phyloP scores from a whole-genome alignment of 2,329 filamentous ascomycete genomes.

The Albophoma yamanashiensis region DNA sequence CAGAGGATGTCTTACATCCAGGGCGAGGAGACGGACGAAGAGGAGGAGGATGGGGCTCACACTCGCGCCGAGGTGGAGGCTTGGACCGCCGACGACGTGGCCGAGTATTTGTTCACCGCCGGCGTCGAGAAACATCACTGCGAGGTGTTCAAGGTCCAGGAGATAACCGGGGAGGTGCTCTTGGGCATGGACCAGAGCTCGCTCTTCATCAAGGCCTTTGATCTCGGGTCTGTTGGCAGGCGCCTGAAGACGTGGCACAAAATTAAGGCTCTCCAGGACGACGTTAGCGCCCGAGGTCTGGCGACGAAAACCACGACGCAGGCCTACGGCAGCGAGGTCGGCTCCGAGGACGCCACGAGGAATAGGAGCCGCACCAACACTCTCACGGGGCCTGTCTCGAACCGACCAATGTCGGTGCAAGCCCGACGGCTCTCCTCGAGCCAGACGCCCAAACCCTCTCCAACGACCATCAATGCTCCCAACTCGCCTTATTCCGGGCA shows the following conservation, averaged over 20 bases:
- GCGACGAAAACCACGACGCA: slow-evolving; percentile 41
- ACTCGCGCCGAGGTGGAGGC: slow-evolving; percentile 60
- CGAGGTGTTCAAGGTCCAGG: slow-evolving; percentile 88
- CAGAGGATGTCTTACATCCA: slow-evolving; percentile 83
- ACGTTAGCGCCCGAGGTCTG: slow-evolving; percentile 48
- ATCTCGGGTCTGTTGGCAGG: slow-evolving; percentile 81
- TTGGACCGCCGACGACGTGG: slow-evolving; percentile 76
- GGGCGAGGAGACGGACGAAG: slow-evolving; percentile 90
- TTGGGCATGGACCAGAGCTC: slow-evolving; percentile 93
- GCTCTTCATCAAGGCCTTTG: slow-evolving; percentile 89
- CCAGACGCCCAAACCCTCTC: slow-evolving; percentile 38
- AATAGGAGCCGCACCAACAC: slow-evolving; percentile 47
- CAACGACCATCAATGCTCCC: slow-evolving; percentile 29
- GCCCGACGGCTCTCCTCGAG: slow-evolving; percentile 36
- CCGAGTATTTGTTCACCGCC: slow-evolving; percentile 75
- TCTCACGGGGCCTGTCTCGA: slow-evolving; percentile 36
- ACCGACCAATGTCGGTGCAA: slow-evolving; percentile 35
- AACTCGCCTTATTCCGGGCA: slow-evolving; percentile 26
- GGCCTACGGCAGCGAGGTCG: slow-evolving; percentile 47
- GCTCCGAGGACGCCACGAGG: slow-evolving; percentile 40
- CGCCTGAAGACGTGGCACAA: slow-evolving; percentile 94
- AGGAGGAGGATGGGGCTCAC: slow-evolving; percentile 72
- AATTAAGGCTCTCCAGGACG: slow-evolving; percentile 83
- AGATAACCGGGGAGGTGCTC: slow-evolving; percentile 88
- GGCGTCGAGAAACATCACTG: slow-evolving; percentile 87